These are phyloP conservation scores for Coniochaeta pulveracea DNA, from an alignment of 2,329 filamentous ascomycete genomes.

Conservation along the genomic window DNA sequence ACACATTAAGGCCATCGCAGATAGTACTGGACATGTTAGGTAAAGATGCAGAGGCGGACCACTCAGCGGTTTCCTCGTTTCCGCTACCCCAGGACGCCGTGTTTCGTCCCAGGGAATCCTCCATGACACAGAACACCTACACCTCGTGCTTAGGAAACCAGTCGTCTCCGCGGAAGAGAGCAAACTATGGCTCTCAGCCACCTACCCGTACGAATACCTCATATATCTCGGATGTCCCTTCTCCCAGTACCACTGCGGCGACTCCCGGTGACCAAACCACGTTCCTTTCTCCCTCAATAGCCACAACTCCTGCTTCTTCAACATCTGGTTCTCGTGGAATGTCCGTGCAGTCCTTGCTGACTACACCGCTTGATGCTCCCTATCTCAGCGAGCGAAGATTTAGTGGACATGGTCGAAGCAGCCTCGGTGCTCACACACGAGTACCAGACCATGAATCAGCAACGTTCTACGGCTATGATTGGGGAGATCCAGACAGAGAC, in stretches of 20 bases:
- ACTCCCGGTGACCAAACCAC: not conserved
- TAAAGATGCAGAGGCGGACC: too few species aligned
- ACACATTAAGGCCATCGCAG: too few species aligned
- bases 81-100: too few species aligned
- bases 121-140: not conserved
- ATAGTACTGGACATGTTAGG: too few species aligned
- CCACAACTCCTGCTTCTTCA: not conserved
- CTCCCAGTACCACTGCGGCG: not conserved
- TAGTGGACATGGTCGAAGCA: not conserved
- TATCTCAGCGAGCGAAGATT: not conserved
- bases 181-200: not conserved
- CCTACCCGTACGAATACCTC: not conserved
- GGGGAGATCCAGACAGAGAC: conserved; percentile 59
- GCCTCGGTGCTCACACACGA: not conserved
- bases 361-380: not conserved
- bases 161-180: not conserved
- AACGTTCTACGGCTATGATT: conserved; percentile 58
- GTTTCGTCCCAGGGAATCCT: too few species aligned
- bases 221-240: not conserved
- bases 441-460: conserved; percentile 17
- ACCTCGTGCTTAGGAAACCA: not conserved
- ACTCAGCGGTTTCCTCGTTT: too few species aligned
- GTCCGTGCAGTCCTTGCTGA: conserved; percentile 1
- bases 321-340: not conserved
- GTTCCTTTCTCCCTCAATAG: not conserved